Conservation (phyloP, 495 filamentous ascomycete genomes). For the Pseudevernia furfuracea region DNA sequence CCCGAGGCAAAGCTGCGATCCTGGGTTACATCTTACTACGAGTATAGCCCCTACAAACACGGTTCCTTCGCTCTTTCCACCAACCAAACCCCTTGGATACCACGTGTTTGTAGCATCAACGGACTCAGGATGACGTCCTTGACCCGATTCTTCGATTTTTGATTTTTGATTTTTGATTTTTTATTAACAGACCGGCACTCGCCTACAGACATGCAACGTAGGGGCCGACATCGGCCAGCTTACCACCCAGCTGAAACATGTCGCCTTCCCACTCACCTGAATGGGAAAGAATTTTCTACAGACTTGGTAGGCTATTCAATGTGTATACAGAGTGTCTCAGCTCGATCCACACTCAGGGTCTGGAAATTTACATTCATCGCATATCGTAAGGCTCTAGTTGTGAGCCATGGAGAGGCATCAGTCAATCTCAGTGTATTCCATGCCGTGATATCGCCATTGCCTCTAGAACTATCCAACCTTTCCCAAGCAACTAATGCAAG, state of each 20-base stretch:
- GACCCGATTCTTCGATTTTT: neutral
- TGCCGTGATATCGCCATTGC: neutral
- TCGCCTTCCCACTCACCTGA: neutral
- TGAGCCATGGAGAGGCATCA: neutral
- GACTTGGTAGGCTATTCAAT: neutral
- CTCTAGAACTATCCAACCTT: neutral
- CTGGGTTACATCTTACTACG: neutral
- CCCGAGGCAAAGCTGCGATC: neutral
- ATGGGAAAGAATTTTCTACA: neutral
- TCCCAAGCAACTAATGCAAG: neutral
- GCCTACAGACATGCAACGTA: neutral
- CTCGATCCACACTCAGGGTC: no score
- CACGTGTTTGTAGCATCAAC: neutral
- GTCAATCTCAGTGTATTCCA: neutral
- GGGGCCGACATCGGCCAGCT: neutral
- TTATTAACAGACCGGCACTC: neutral
- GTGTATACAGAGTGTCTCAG: no score
- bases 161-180: neutral
- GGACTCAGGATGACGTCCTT: neutral
- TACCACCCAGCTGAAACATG: neutral
- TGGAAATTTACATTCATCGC: neutral
- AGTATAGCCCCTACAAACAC: neutral
- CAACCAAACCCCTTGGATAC: no score
- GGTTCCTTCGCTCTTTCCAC: neutral
- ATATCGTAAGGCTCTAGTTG: neutral